Evolutionary conservation across 768 basidiomycete species (phyloP).

Genomic region (Tylopilus vinaceipallidus): DNA sequence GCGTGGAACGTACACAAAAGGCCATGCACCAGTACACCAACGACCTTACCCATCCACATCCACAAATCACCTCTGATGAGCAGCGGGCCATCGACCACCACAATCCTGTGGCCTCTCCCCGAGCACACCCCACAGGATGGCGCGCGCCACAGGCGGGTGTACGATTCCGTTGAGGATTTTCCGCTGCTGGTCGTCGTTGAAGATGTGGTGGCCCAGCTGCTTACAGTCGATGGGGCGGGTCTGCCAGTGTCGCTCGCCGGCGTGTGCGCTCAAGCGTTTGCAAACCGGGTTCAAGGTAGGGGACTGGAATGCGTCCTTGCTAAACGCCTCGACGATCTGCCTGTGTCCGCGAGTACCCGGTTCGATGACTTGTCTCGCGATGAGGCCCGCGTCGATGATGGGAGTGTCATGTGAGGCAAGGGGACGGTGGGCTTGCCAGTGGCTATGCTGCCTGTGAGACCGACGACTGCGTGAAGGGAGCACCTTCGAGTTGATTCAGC

Average conservation of each 20-base stretch:
- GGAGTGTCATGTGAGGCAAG: slow-evolving; percentile 66
- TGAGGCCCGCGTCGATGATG: slow-evolving; percentile 89
- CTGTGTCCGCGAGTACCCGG: slow-evolving; percentile 76
- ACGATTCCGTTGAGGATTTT: slow-evolving; percentile 78
- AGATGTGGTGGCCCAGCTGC: slow-evolving; percentile 81
- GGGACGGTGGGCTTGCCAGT: slow-evolving; percentile 94
- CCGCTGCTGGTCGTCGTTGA: slow-evolving; percentile 71
- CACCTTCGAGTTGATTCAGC: no score
- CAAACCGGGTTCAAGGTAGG: not conserved
- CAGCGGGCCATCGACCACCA: slow-evolving; percentile 87
- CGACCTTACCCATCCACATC: slow-evolving; percentile 77
- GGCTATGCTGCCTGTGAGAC: slow-evolving; percentile 96
- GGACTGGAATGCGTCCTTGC: slow-evolving; percentile 57
- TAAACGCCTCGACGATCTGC: slow-evolving; percentile 70
- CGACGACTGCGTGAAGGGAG: slow-evolving; percentile 84
- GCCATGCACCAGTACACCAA: slow-evolving; percentile 85
- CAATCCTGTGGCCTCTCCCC: slow-evolving; percentile 67
- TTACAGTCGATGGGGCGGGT: slow-evolving; percentile 80
- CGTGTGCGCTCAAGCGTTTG: not conserved
- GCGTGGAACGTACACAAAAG: slow-evolving; percentile 8
- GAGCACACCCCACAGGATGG: slow-evolving; percentile 69
- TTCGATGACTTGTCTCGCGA: slow-evolving; percentile 81
- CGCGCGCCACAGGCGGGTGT: slow-evolving; percentile 84
- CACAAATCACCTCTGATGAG: slow-evolving; percentile 86
- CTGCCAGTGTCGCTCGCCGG: slow-evolving; percentile 5